Base-by-base conservation (phyloP, 257 asterid genomes). In the Mitragyna speciosa region DNA sequence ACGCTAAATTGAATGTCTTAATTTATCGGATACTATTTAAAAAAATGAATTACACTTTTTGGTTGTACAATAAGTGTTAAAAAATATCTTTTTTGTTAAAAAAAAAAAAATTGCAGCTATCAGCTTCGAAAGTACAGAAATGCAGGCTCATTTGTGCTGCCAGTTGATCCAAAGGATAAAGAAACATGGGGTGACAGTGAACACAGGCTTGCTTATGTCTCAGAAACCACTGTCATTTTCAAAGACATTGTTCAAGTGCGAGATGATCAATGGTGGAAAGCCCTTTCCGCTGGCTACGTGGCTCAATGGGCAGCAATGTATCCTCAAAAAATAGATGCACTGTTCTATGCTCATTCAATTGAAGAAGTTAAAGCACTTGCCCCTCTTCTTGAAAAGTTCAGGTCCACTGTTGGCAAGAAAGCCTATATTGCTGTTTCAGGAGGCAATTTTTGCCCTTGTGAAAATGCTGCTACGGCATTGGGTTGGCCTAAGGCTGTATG, bases 171-270 rank as follows among this genome's bases (percentile, higher is more conserved):
- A 2, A 89, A 87, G 0, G 99, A 95, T 85, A 93, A 89, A 70
- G 99, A 95, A 84, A 92, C 99, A 7, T 95, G 99, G 99, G 99
- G 99, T 0, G 99, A 95, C 45, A 93, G 98, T 54, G 97, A 95
- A 66, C 99, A 95, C 64, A 78, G 99, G 72, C 87, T 95, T 0
- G 99, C 99, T 17, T 93, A 95, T 75, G 95, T 95, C 4, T 90
- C 99, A 0, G 98, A 95, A 80, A 95, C 99, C 22, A 95, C 99
- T 1, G 98, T 91, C 7, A 95, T 95, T 49, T 95, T 93, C 96
- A 95, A 93, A 80, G 96, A 89, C 74, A 85, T 88, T 0, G 98
- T 95, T 68, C 98, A 91, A 85, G 96, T 90, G 33, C 82, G 99
- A 47, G 98, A 95, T 75, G 93, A 93, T 36, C 99, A 93, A 61